phyloP scores from a whole-genome alignment of 164 flowering plant genomes.

The Macadamia integrifolia region DNA sequence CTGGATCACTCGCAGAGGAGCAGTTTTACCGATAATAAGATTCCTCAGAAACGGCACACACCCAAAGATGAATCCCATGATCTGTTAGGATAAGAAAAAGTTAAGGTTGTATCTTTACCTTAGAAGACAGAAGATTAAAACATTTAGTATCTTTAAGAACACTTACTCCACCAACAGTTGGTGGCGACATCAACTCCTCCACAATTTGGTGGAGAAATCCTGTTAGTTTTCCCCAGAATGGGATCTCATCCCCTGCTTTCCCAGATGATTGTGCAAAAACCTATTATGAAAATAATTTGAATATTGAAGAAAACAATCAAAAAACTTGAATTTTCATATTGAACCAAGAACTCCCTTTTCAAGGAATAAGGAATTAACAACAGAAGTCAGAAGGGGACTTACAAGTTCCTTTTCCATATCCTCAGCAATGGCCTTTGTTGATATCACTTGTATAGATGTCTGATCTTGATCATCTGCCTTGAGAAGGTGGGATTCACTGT shows the following conservation, averaged over 20 bases:
- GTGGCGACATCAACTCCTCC: slow-evolving; percentile 79
- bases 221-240: slow-evolving; percentile 26
- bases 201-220: slow-evolving; percentile 40
- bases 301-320: too few species aligned
- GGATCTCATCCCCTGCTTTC: slow-evolving; percentile 5
- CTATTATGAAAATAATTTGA: slow-evolving; percentile 6
- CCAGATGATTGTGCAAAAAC: slow-evolving; percentile 7
- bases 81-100: slow-evolving; percentile 26
- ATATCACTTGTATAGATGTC: slow-evolving; percentile 13
- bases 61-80: slow-evolving; percentile 71
- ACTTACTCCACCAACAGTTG: slow-evolving; percentile 77
- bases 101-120: not conserved
- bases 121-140: not conserved
- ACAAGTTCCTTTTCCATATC: slow-evolving; percentile 33
- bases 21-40: slow-evolving; percentile 62
- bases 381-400: slow-evolving; percentile 10
- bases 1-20: slow-evolving; percentile 80
- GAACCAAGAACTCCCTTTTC: too few species aligned
- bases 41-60: slow-evolving; percentile 55
- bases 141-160: not conserved
- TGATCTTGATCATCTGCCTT: slow-evolving; percentile 26
- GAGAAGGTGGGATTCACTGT: slow-evolving; percentile 45
- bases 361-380: too few species aligned
- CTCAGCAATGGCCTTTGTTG: slow-evolving; percentile 22
- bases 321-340: too few species aligned